A percentile compares a stretch with the other conserved stretches of the same genome.
Conservation (phyloP, 345 rosid genomes). For the Acer yangbiense region DNA sequence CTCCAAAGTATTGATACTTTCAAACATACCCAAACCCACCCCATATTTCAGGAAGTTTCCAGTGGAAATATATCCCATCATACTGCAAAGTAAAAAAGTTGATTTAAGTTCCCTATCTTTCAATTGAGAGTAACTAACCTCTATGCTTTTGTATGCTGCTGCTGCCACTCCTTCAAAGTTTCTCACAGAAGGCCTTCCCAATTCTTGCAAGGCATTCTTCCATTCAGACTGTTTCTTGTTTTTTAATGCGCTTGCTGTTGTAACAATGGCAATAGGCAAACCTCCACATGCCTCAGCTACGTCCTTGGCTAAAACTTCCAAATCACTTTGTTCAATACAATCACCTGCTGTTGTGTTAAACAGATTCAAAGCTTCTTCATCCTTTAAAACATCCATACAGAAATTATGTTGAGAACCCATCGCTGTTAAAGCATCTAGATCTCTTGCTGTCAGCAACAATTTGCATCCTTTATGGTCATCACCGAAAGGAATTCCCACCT, state of each 20-base stretch:
- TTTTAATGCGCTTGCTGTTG: slow-evolving; percentile 26
- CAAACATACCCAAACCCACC: slow-evolving; percentile 32
- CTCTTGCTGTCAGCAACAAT: slow-evolving; percentile 30
- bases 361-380: slow-evolving; percentile 31
- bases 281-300: slow-evolving; percentile 30
- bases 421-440: background rate
- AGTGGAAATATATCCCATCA: background rate
- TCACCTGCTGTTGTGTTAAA: slow-evolving; percentile 22
- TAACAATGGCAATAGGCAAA: slow-evolving; percentile 28
- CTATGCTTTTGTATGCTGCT: background rate
- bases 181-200: background rate
- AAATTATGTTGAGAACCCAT: slow-evolving; percentile 22
- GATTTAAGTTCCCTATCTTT: slow-evolving; percentile 24
- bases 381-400: background rate
- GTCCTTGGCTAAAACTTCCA: slow-evolving; percentile 14
- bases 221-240: slow-evolving; percentile 3
- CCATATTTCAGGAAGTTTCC: background rate
- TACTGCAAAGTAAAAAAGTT: background rate
- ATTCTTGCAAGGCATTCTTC: slow-evolving; percentile 6
- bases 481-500: slow-evolving; percentile 33
- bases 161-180: background rate
- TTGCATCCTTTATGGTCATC: background rate
- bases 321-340: background rate
- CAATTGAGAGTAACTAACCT: slow-evolving; percentile 30
- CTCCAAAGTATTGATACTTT: background rate